phyloP scores from a whole-genome alignment of 1,139 yeast species.

The Ogataea hybrid region DNA sequence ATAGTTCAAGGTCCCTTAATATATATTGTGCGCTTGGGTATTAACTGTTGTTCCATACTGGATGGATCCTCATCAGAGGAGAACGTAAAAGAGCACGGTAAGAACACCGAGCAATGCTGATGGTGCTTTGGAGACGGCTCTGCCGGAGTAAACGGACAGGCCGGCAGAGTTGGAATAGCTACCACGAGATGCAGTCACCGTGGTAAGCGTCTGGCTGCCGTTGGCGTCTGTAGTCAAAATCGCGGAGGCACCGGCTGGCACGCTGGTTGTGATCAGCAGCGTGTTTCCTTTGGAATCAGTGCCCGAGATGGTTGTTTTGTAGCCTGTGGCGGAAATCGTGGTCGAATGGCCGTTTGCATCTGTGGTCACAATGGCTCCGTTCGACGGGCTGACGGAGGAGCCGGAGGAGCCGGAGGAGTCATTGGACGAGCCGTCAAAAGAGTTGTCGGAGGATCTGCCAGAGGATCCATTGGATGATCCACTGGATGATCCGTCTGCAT shows the following conservation, averaged over 20 bases:
- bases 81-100: conserved; percentile 7
- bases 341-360: neutral
- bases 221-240: conserved; percentile 3
- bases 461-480: neutral
- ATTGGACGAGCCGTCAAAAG: neutral
- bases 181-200: neutral
- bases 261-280: neutral
- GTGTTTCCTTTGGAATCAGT: conserved; percentile 2
- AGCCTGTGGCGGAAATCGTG: neutral
- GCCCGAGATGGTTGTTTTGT: conserved; percentile 2
- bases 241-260: conserved; percentile 1
- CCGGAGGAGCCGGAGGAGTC: neutral
- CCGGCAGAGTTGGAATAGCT: neutral
- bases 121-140: conserved; percentile 5
- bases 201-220: conserved; percentile 1
- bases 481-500: too few relatives aligned
- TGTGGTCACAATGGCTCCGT: neutral
- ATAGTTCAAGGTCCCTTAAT: neutral
- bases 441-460: neutral
- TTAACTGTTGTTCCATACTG: neutral
- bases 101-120: conserved; percentile 6
- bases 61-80: conserved; percentile 3
- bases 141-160: conserved; percentile 2
- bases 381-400: neutral
- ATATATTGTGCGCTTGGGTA: conserved; percentile 4